Percentiles rank a stretch among this genome's conserved stretches.
Conservation (phyloP, 2,329 filamentous ascomycete genomes). For the Sarocladium kiliense region DNA sequence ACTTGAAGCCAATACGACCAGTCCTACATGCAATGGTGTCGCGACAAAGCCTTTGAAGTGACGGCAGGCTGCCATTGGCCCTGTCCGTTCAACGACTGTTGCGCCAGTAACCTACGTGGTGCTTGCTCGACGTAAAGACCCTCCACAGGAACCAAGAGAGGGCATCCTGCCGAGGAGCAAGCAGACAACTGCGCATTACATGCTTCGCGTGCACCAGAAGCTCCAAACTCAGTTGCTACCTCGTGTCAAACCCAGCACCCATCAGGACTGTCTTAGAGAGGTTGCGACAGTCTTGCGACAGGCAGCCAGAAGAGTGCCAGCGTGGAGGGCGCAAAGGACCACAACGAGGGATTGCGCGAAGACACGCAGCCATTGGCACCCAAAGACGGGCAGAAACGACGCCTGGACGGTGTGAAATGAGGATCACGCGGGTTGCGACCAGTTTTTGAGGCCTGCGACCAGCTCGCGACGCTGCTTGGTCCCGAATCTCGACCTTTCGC, state of each 20-base stretch:
- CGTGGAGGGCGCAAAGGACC: background rate
- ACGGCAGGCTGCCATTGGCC: slow-evolving; percentile 8
- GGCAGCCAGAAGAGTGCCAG: too few relatives aligned
- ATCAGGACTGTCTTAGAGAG: background rate
- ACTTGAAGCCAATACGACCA: background rate
- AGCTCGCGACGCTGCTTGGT: background rate
- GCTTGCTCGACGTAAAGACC: too few relatives aligned
- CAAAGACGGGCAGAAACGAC: background rate
- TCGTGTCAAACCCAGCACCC: background rate
- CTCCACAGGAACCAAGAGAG: too few relatives aligned
- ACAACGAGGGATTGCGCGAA: background rate
- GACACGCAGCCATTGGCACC: slow-evolving; percentile 1
- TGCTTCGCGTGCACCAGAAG: too few relatives aligned
- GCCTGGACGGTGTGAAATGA: background rate
- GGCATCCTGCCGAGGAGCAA: too few relatives aligned
- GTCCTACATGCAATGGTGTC: background rate
- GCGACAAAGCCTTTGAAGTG: background rate
- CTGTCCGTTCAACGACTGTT: slow-evolving; percentile 2
- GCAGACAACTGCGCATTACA: too few relatives aligned
- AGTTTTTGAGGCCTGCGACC: slow-evolving; percentile 10
- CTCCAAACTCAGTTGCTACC: background rate
- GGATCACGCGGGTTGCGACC: slow-evolving; percentile 4
- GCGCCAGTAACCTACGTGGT: background rate
- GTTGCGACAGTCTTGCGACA: background rate
- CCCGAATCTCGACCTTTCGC: background rate